Evolutionary conservation across 352 stramenopile species (phyloP).

Genomic region (Phytophthora syringae): DNA sequence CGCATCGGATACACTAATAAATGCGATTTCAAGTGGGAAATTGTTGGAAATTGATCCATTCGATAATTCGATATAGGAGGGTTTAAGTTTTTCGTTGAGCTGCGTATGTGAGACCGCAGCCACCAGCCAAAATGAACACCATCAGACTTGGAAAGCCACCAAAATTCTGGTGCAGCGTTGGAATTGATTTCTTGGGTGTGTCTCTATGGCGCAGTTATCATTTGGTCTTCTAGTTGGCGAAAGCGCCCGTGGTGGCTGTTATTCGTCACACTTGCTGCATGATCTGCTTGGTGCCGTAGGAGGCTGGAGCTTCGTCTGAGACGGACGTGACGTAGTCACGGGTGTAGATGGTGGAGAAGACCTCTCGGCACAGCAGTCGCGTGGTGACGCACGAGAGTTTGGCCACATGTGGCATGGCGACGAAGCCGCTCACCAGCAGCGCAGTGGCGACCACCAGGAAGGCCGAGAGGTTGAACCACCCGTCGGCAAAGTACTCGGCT

Average conservation of each 20-base stretch:
- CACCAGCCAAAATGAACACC: not conserved
- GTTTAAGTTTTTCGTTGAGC: too few species aligned
- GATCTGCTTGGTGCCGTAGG: slow-evolving; percentile 37
- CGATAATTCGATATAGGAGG: too few species aligned
- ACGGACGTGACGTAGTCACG: slow-evolving; percentile 21
- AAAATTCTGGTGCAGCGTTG: slow-evolving; percentile 16
- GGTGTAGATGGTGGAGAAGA: slow-evolving; percentile 42
- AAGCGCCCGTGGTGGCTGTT: slow-evolving; percentile 1
- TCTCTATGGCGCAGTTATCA: slow-evolving; percentile 18
- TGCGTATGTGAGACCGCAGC: not conserved
- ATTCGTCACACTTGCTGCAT: slow-evolving; percentile 28
- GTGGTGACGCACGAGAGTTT: slow-evolving; percentile 55
- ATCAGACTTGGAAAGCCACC: not conserved
- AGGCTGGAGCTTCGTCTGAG: not conserved
- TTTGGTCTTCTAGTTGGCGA: not conserved
- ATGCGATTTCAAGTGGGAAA: too few species aligned
- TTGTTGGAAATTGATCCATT: too few species aligned
- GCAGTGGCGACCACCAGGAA: slow-evolving; percentile 33
- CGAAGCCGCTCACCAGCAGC: slow-evolving; percentile 40
- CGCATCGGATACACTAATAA: too few species aligned
- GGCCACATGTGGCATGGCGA: slow-evolving; percentile 57
- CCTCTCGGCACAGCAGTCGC: slow-evolving; percentile 56
- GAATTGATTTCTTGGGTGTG: not conserved
- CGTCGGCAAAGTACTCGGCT: slow-evolving; percentile 36
- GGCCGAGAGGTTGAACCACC: slow-evolving; percentile 28